Base-by-base conservation (phyloP, 352 stramenopile genomes). In the Globisporangium viniferum region DNA sequence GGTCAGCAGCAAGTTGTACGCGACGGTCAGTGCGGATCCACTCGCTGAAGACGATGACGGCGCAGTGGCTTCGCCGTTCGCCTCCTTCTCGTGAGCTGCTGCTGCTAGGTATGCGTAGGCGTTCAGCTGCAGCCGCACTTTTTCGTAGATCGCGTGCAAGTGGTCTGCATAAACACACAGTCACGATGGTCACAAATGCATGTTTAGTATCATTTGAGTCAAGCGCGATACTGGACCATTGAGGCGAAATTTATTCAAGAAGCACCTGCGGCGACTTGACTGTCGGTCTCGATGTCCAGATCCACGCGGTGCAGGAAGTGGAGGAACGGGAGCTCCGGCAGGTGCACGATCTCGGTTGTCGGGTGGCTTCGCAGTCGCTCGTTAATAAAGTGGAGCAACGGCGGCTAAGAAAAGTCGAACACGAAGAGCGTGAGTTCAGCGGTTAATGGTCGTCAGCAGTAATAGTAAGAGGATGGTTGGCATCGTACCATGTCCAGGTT, bases 1-100 rank as follows among this genome's bases (percentile, higher is more conserved):
- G n/a, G 87, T 94, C 36, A 94, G 69, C 54, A 94, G 67, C 57
- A 93, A 46, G 49, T 95, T 95, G 77, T 93, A 93, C 24, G 87
- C 81, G 27, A 92, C 64, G 0, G 75, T 73, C 31, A 86, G 70
- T 7, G 64, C 29, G 1, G 62, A 41, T 10, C 29, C 44, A 24
- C 24, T 24, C 24, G 24, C 24, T 24, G 24, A 24, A 18, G 29
- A 35, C 15, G 36, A 31, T 49, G 18, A 20, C 12, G 39, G n/a
- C 15, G 15, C 0, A 2, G 18, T 22, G n/a, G 35, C 20, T 59
- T 6, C 51, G 59, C 6, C 51, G 59, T 10, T 58, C 59, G 1
- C 58, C 49, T 44, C 24, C 56, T 41, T 67, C 59, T 31, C 61
- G 24, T 60, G 15, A 31, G 69, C n/a, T n/a, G 35, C 15, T 5